Conservation (phyloP, 352 stramenopile species). For the Phytophthora citrophthora region DNA sequence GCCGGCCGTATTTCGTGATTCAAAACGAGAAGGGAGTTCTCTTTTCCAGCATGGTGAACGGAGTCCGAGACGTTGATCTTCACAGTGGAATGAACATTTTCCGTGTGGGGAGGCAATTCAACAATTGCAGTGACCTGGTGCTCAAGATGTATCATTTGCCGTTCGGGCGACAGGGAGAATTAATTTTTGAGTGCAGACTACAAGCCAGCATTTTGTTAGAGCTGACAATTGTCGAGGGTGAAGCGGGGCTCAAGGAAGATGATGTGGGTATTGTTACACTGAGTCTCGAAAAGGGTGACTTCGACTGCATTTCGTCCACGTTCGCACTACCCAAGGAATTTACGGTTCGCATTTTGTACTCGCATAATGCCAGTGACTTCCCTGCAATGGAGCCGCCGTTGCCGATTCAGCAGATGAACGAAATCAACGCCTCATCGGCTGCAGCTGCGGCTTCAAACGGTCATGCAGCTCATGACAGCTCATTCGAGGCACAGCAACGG, state of each 20-base stretch:
- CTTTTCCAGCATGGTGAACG: constrained; percentile 88
- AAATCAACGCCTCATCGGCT: constrained; percentile 7
- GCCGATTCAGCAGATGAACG: constrained; percentile 32
- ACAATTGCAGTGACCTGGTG: constrained; percentile 69
- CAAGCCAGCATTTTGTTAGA: constrained; percentile 81
- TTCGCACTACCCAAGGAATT: constrained; percentile 78
- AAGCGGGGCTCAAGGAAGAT: constrained; percentile 27
- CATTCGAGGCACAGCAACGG: constrained; percentile 32
- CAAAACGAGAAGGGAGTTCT: constrained; percentile 87
- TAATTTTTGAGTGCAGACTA: constrained; percentile 81
- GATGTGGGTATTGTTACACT: constrained; percentile 57
- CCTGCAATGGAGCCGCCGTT: constrained; percentile 37
- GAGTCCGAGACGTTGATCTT: constrained; percentile 71
- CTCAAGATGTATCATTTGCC: constrained; percentile 91
- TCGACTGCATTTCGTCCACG: constrained; percentile 81
- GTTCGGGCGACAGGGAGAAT: constrained; percentile 81
- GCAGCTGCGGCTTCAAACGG: constrained; percentile 17
- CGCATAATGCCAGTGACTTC: constrained; percentile 59
- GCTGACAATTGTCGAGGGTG: constrained; percentile 36
- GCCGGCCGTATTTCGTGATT: constrained; percentile 87
- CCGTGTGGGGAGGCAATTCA: constrained; percentile 65
- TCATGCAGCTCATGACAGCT: constrained; percentile 14
- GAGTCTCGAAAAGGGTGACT: constrained; percentile 72
- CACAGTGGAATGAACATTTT: constrained; percentile 65
- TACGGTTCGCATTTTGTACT: constrained; percentile 58